Evolutionary conservation across 2,329 filamentous ascomycete species (phyloP).

Genomic region (Paracamarosporium sp.): DNA sequence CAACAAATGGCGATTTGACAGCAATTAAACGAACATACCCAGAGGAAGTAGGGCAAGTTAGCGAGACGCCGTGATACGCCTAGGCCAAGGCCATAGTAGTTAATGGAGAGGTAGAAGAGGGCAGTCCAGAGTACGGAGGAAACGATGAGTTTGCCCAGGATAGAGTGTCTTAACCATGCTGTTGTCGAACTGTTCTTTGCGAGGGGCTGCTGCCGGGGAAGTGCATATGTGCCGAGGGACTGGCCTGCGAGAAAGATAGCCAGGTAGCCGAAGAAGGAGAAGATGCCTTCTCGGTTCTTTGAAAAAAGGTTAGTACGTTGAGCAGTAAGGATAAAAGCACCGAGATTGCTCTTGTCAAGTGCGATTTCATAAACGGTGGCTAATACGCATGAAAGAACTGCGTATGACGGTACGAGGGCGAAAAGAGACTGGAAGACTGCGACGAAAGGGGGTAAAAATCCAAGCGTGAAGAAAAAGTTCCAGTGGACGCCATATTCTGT

Average conservation of each 20-base stretch:
- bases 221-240: conserved; percentile 78
- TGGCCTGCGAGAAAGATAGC: conserved; percentile 94
- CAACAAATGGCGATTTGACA: conserved; percentile 82
- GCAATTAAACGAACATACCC: conserved; percentile 91
- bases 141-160: conserved; percentile 68
- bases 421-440: conserved; percentile 80
- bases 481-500: conserved; percentile 98
- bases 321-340: conserved; percentile 81
- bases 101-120: conserved; percentile 74
- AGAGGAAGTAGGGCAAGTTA: conserved; percentile 91
- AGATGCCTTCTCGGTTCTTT: conserved; percentile 94
- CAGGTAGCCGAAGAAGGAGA: conserved; percentile 91
- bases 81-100: conserved; percentile 69
- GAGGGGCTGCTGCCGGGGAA: conserved; percentile 64
- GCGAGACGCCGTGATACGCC: conserved; percentile 86
- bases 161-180: conserved; percentile 59
- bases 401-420: conserved; percentile 75
- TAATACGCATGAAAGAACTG: conserved; percentile 74
- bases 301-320: conserved; percentile 80
- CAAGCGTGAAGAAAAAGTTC: conserved; percentile 99
- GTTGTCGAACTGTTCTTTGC: conserved; percentile 51
- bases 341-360: conserved; percentile 76
- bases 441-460: conserved; percentile 85
- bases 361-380: conserved; percentile 74
- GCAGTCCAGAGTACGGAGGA: conserved; percentile 73